Evolutionary conservation across 176 grass and related monocot species (phyloP), one percentile per base, ranked within the genome.

Genomic region (Microstegium vimineum): DNA sequence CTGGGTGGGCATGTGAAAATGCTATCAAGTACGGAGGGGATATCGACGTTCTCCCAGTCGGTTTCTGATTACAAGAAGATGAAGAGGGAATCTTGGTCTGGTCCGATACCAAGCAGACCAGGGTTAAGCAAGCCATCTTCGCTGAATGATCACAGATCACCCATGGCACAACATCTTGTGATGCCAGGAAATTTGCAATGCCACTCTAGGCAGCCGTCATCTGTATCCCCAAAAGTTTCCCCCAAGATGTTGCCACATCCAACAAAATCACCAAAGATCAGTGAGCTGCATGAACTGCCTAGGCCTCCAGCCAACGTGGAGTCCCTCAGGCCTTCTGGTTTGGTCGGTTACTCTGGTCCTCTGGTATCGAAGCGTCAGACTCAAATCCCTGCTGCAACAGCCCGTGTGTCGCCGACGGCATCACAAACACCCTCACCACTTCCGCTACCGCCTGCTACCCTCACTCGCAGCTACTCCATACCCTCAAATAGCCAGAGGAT

Each of bases 291-390:
- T 73, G 88, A 94, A 71, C 85, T 98, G 28, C 95, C 95, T 26
- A 85, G 90, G 83, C 95, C 95, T 83, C 92, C 92, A 62, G 73
- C 60, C 30, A 82, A 51, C 85, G 33, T 76, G 17, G 82, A 87
- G 61, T 75, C 86, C 16, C 32, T 76, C 71, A 81, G 64, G 52
- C 86, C 91, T 69, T 81, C 78, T 70, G 86, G 80, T 52, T 74
- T 97, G 77, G 83, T 97, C 45, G 95, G 92, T 15, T 98, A 93
- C 80, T 98, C 95, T 11, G 95, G 92, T 62, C 94, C 94, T 51
- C 74, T 97, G 34, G 64, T 97, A 70, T 87, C 94, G n/a, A 94
- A 85, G 64, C 80, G 85, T 25, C 86, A 86, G 26, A 57, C 47
- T 42, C 83, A 89, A 64, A 62, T 41, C 80, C 87, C 40, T 80